phyloP scores from a whole-genome alignment of 2,329 filamentous ascomycete species.

The Daldinia eschscholtzii region DNA sequence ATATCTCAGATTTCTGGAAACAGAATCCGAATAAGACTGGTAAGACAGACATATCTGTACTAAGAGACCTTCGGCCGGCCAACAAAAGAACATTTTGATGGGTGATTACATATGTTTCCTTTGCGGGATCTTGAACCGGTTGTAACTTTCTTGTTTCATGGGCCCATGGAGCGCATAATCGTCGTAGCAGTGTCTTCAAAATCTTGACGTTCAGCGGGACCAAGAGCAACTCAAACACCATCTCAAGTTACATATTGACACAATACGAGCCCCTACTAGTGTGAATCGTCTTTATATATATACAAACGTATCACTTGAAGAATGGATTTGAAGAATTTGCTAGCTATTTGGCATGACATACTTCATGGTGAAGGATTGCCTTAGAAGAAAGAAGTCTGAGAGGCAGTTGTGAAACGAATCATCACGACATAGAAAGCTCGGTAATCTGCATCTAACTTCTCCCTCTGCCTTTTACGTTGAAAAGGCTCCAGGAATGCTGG shows the following conservation, averaged over 20 bases:
- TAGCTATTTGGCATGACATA: background rate
- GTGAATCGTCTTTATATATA: background rate
- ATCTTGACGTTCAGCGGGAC: background rate
- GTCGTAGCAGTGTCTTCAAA: background rate
- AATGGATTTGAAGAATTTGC: background rate
- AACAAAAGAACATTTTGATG: background rate
- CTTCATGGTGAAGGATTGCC: background rate
- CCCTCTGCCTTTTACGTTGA: background rate
- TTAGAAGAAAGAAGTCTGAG: background rate
- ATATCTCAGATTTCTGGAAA: background rate
- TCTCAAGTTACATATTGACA: background rate
- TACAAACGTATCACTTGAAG: background rate
- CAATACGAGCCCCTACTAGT: background rate
- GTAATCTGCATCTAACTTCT: background rate
- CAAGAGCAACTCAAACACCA: background rate
- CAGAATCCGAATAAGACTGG: background rate
- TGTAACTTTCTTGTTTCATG: background rate
- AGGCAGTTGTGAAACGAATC: background rate
- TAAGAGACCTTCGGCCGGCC: background rate
- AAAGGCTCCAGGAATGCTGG: background rate
- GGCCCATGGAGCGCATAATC: background rate
- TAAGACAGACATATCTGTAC: background rate
- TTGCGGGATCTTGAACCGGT: background rate
- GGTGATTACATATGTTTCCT: background rate
- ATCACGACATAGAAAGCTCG: background rate